Evolutionary conservation across 2,329 filamentous ascomycete genomes (phyloP), one percentile per base, ranked within the genome.

Genomic region (Pyricularia pennisetigena): DNA sequence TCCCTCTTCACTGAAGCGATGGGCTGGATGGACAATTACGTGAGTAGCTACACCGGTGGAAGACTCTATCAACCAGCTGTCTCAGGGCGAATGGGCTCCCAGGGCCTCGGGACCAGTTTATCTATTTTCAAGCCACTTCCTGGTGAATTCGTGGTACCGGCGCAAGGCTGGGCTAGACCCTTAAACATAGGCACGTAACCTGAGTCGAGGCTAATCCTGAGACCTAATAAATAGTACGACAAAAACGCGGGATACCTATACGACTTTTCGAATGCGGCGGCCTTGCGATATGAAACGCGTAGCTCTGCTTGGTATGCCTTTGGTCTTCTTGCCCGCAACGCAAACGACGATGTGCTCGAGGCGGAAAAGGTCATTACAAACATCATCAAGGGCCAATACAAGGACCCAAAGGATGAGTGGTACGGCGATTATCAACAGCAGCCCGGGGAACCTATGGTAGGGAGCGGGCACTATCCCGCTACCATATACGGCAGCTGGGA

Each of bases 301-400:
- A 82, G 80, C 62, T 85, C 84, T 0, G 80, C 80, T 0, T 88
- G 86, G 86, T 88, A 88, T 73, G 84, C 85, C 0, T 78, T 84
- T 4, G 86, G 86, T 0, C 78, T 89, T 3, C 74, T 88, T 26
- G 84, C 85, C 16, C 79, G 86, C 2, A 86, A 88, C 71, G 69
- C 81, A 16, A 80, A 78, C 20, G 75, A 77, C 26, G 85, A 88
- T 73, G 78, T 79, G 3, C 72, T 75, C 1, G 79, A 86, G 69
- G 86, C 86, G 0, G 78, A 83, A 54, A 82, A 79, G 67, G 86
- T 87, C 66, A 80, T 88, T 66, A 77, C 72, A 26, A 86, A 85
- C 69, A 79, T 87, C 23, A 83, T 88, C 65, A 74, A 69, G 3
- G 82, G 76, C 8, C 85, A 88, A 71, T 83, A 82, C 72, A 85